Conservation (phyloP, 73 alveolate genomes). For the Tetrahymena elliotti region DNA sequence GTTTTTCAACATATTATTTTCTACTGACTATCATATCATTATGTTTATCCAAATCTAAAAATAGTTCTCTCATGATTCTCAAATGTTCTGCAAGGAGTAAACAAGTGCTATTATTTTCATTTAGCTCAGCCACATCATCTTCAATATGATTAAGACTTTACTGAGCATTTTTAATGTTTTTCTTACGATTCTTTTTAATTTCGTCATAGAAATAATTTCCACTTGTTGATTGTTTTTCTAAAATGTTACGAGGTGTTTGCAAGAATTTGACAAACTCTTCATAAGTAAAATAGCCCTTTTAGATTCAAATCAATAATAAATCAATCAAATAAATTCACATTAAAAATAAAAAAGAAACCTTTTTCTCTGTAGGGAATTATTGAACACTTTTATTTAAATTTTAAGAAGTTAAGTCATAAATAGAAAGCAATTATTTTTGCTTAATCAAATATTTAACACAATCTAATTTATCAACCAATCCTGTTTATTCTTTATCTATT, state of each 20-base stretch:
- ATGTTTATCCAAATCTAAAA: neutral
- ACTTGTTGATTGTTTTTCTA: neutral
- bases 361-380: neutral
- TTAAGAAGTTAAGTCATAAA: neutral
- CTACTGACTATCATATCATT: constrained; percentile 19
- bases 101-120: constrained; percentile 3
- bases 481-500: neutral
- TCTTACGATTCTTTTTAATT: neutral
- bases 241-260: neutral
- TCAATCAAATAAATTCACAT: neutral
- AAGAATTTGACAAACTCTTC: neutral
- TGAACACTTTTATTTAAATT: neutral
- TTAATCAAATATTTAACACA: neutral
- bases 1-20: constrained; percentile 4
- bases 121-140: neutral
- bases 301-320: neutral
- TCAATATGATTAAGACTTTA: neutral
- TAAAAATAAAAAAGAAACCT: neutral
- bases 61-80: neutral
- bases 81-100: constrained; percentile 7
- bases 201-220: neutral
- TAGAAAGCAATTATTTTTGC: neutral
- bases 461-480: neutral
- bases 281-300: neutral
- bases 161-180: neutral